phyloP scores from a whole-genome alignment of 2,329 filamentous ascomycete genomes.

The Pseudogymnoascus sp. region DNA sequence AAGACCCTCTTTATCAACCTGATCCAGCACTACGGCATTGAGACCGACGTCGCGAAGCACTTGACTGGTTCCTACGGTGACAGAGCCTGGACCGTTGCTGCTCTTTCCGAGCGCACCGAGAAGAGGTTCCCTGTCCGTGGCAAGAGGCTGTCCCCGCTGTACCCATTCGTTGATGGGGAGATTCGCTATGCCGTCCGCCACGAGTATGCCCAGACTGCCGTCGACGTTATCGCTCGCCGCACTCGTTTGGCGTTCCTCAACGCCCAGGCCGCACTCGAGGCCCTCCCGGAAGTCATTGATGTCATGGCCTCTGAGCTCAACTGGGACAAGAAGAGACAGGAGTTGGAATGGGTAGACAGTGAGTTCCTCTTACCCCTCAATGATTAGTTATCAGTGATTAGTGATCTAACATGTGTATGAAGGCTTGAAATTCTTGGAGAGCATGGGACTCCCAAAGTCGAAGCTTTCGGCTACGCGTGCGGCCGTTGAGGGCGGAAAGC shows the following conservation, averaged over 20 bases:
- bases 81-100: constrained; percentile 78
- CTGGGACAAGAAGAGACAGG: constrained; percentile 63
- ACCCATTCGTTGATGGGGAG: constrained; percentile 84
- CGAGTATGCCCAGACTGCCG: constrained; percentile 81
- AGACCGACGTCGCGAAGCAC: constrained; percentile 82
- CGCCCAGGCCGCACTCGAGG: constrained; percentile 76
- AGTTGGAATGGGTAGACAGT: constrained; percentile 68
- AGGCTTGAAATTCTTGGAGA: constrained; percentile 53
- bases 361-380: constrained; percentile 8
- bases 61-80: constrained; percentile 78
- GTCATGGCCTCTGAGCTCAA: constrained; percentile 74
- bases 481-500: constrained; percentile 51
- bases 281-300: constrained; percentile 72
- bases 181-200: constrained; percentile 75
- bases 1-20: constrained; percentile 86
- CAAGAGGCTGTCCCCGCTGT: constrained; percentile 66
- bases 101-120: constrained; percentile 65
- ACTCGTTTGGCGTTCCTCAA: constrained; percentile 81
- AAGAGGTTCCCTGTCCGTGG: constrained; percentile 73
- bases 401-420: constrained; percentile 21
- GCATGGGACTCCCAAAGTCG: constrained; percentile 56
- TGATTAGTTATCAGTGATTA: constrained; percentile 7
- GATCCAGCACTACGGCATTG: constrained; percentile 81
- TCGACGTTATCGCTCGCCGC: constrained; percentile 73
- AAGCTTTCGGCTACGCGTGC: constrained; percentile 49